Base-by-base conservation (phyloP, 2,329 filamentous ascomycete species). In the Calcarisporium arbuscula region DNA sequence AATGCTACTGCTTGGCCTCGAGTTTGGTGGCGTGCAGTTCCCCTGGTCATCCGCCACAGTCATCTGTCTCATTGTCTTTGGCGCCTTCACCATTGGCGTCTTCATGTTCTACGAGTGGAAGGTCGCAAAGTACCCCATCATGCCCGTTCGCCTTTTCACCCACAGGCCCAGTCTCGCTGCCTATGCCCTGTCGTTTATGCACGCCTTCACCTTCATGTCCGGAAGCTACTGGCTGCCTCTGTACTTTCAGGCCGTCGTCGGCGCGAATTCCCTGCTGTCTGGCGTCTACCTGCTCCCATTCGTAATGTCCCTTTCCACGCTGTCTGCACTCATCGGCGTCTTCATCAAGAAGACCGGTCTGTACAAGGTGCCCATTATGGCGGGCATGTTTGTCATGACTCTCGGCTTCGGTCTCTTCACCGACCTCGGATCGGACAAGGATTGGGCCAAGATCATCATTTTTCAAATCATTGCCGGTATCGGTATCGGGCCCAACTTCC, bases 1-100 rank as follows among this genome's bases (percentile, higher is more conserved):
- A 15, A 90, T 94, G 85, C 69, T 94, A 44, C 74, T 95, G 5
- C 77, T 95, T 27, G 89, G 87, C 1, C 74, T 95, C 9, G 82
- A 94, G 52, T 86, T 90, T 42, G 89, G 88, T 35, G 88, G 86
- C 31, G 74, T 87, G 33, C 68, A 70, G 16, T 77, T 75, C 43
- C 82, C 88, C 2, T 94, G 87, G 87, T 60, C 62, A 34, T 89
- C 83, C 0, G 68, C 82, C 2, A 80, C 75, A 1, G 82, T 89
- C 20, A 71, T 94, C 47, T 88, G 83, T 49, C 68, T 94, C 19
- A 69, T 94, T 44, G 62, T 90, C 31, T 87, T 90, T 46, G 86
- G 86, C 16, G 51, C 75, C 17, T 37, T 83, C 19, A 68, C 71
- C 10, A 68, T 82, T 34, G 71, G 44, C 10, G 44, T 88, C 25